Conservation (phyloP, 306 rosid genomes). For the Dalbergia cochinchinensis region DNA sequence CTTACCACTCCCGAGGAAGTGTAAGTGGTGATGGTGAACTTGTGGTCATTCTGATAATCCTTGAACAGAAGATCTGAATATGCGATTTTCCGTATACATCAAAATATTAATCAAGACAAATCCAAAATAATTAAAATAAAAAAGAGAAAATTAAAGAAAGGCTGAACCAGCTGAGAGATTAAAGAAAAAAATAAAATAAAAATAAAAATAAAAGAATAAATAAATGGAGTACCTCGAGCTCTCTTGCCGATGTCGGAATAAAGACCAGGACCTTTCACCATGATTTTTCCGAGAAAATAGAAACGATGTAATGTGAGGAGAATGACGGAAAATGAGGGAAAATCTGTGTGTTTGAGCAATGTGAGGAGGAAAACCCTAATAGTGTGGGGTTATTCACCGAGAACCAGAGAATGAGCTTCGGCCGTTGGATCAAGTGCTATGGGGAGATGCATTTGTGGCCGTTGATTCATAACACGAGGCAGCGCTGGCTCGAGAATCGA, state of each 20-base stretch:
- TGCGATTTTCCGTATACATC: neutral
- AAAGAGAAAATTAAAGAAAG: neutral
- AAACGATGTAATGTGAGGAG: neutral
- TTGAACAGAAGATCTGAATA: conserved; percentile 82
- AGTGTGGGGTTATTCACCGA: neutral
- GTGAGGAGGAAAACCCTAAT: conserved; percentile 48
- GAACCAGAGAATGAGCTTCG: neutral
- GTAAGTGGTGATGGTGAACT: conserved; percentile 82
- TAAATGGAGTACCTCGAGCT: conserved; percentile 72
- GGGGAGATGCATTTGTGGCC: conserved; percentile 27
- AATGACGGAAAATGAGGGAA: neutral
- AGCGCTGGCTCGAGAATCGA: conserved; percentile 37
- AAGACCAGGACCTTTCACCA: conserved; percentile 98
- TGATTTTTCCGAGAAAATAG: conserved; percentile 56
- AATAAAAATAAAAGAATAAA: neutral
- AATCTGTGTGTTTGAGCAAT: neutral
- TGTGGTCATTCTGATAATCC: conserved; percentile 96
- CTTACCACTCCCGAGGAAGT: conserved; percentile 81
- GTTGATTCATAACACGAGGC: conserved; percentile 51
- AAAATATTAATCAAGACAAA: conserved; percentile 5
- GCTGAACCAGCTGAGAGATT: neutral
- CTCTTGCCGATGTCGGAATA: conserved; percentile 89
- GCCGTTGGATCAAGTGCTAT: conserved; percentile 55
- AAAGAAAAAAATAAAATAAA: neutral
- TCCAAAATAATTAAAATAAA: neutral